Percentiles rank a stretch among this genome's conserved stretches.
These are phyloP conservation scores for Nannizzia gypsea DNA, from an alignment of 2,329 filamentous ascomycete species.

Conservation along the genomic window DNA sequence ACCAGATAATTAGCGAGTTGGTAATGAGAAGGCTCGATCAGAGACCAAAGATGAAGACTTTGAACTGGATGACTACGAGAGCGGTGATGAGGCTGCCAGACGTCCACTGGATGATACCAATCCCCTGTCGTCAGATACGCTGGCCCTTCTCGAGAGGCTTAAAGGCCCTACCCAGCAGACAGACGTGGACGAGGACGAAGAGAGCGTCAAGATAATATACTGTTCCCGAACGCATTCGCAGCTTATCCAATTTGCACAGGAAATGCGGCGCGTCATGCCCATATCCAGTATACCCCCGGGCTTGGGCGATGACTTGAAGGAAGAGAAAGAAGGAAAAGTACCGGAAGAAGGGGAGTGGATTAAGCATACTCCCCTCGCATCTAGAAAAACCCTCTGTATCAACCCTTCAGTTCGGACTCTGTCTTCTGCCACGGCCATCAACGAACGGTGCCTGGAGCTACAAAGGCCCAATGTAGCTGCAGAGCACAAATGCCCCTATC, in stretches of 20 bases:
- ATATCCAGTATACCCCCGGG: slow-evolving; percentile 55
- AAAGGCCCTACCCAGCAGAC: slow-evolving; percentile 31
- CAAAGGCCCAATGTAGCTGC: slow-evolving; percentile 57
- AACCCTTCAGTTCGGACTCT: slow-evolving; percentile 69
- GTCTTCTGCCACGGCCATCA: slow-evolving; percentile 64
- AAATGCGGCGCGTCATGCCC: slow-evolving; percentile 65
- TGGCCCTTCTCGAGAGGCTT: slow-evolving; percentile 58
- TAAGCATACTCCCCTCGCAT: slow-evolving; percentile 74
- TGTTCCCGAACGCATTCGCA: slow-evolving; percentile 91
- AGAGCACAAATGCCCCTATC: slow-evolving; percentile 60
- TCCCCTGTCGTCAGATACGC: slow-evolving; percentile 58
- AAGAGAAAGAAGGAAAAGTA: slow-evolving; percentile 18
- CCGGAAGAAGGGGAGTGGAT: slow-evolving; percentile 45
- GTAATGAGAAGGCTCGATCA: not conserved
- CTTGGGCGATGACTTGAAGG: slow-evolving; percentile 11
- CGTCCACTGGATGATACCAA: slow-evolving; percentile 20
- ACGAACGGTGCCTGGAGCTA: slow-evolving; percentile 81
- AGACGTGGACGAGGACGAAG: slow-evolving; percentile 35
- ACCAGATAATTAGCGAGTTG: slow-evolving; percentile 1
- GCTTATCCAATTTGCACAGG: slow-evolving; percentile 73
- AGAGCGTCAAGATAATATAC: slow-evolving; percentile 77
- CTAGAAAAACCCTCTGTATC: slow-evolving; percentile 79
- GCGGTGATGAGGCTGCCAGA: slow-evolving; percentile 41
- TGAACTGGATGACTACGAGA: slow-evolving; percentile 63
- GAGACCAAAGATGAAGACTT: slow-evolving; percentile 34